Conservation (phyloP, 2,329 filamentous ascomycete genomes). For the Sclerotinia sclerotiorum region DNA sequence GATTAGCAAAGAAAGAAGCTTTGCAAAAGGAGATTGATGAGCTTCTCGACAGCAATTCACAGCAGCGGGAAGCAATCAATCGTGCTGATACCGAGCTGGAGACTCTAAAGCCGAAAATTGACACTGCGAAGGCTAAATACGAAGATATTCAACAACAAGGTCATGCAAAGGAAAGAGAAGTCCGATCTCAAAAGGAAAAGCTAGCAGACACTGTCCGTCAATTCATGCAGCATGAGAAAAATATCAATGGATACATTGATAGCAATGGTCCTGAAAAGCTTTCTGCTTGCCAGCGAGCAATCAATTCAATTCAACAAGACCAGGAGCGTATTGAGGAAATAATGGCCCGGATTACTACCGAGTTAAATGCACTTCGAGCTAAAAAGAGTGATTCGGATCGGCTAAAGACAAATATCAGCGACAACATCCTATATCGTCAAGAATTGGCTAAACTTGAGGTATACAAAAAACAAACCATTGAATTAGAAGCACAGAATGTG, state of each 20-base stretch:
- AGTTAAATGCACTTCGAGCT: constrained; percentile 75
- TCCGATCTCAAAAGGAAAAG: constrained; percentile 68
- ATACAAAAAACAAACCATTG: constrained; percentile 67
- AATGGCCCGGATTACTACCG: constrained; percentile 62
- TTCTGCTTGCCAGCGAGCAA: constrained; percentile 65
- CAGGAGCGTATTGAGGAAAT: constrained; percentile 67
- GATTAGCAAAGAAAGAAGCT: constrained; percentile 77
- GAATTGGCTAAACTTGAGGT: constrained; percentile 66
- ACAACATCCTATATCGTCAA: constrained; percentile 85
- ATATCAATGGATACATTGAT: constrained; percentile 78
- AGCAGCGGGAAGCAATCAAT: constrained; percentile 69
- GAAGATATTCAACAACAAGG: constrained; percentile 75
- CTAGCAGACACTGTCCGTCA: constrained; percentile 75
- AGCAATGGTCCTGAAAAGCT: constrained; percentile 73
- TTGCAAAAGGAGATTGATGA: constrained; percentile 71
- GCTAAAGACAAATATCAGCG: constrained; percentile 80
- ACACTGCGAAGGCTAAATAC: constrained; percentile 71
- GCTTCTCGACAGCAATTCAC: constrained; percentile 64
- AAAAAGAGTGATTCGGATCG: constrained; percentile 77
- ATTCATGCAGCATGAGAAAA: constrained; percentile 70
- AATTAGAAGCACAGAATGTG: constrained; percentile 76
- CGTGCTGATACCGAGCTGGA: constrained; percentile 72
- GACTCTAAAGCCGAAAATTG: constrained; percentile 70
- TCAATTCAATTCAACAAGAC: constrained; percentile 64
- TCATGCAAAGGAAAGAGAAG: constrained; percentile 67